Base-by-base conservation (phyloP, 441 rosid genomes). In the Arabidopsis hybrid region DNA sequence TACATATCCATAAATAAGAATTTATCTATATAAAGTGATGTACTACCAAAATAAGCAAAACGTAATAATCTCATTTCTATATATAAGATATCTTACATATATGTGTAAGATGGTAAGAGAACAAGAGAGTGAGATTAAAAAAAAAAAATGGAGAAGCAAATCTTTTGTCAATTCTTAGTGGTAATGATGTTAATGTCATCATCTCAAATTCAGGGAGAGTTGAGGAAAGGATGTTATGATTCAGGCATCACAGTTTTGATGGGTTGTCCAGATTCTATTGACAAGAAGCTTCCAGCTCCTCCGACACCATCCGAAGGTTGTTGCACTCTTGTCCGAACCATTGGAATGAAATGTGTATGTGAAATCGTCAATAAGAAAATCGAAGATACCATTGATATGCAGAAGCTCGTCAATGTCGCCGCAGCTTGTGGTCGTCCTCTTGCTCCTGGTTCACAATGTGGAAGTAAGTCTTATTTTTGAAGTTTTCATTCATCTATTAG, bases 361-460 rank as follows among this genome's bases (percentile, higher is more conserved):
- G 67, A 50, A 71, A 26, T 60, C 60, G 8, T 71, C 12, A 60
- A 10, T 10, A 71, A 71, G 42, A 4, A 4, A 49, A 38, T 29
- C 17, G 67, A 71, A 71, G 32, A 31, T 3, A 1, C 9, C 52
- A 60, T 71, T 39, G 75, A 71, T 29, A 60, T 71, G 67, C 59
- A 60, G 29, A 71, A 71, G 67, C 67, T 71, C 13, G 75, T 71
- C 67, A 71, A 71, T 7, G 42, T 71, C 18, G 75, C 67, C 4
- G 60, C 75, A 10, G 18, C 51, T 60, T 71, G 75, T 60, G 67
- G 60, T 35, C 67, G 21, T 39, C 75, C 67, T 4, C 75, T 71
- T 50, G 51, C 34, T 71, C 67, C 67, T 50, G 52, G 60, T 60
- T 71, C 75, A 50, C 75, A 71, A 7, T 71, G 75, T 32, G 75